These are phyloP conservation scores for Fusarium transvaalense DNA, from an alignment of 2,329 filamentous ascomycete species.

Conservation along the genomic window DNA sequence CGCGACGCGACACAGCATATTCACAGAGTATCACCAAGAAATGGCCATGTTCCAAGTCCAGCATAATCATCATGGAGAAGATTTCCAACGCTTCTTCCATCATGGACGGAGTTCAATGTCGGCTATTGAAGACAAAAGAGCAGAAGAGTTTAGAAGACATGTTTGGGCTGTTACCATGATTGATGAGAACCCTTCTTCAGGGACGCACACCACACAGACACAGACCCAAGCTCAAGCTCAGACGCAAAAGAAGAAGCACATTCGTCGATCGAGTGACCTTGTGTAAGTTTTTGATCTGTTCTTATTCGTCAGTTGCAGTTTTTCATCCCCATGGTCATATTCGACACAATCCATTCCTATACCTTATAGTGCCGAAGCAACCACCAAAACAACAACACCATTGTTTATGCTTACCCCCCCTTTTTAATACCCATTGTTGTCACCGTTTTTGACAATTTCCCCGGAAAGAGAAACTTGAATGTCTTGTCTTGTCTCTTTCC, in stretches of 20 bases:
- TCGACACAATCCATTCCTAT: conserved; percentile 12
- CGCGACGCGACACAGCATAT: conserved; percentile 7
- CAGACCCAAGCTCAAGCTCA: neutral
- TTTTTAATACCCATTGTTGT: neutral
- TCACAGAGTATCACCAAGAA: neutral
- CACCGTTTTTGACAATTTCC: neutral
- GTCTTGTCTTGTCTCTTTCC: neutral
- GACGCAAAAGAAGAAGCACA: conserved; percentile 16
- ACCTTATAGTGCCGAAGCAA: neutral
- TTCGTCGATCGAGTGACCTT: conserved; percentile 40
- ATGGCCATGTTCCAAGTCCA: conserved; percentile 46
- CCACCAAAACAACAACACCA: conserved; percentile 1
- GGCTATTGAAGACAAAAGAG: conserved; percentile 46
- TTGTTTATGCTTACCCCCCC: neutral
- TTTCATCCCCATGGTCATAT: conserved; percentile 10
- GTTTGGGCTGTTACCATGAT: conserved; percentile 49
- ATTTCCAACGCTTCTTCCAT: conserved; percentile 48
- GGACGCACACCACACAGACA: neutral
- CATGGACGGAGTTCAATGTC: conserved; percentile 47
- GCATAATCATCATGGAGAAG: conserved; percentile 46
- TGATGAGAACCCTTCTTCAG: conserved; percentile 41
- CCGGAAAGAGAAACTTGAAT: neutral
- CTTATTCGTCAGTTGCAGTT: conserved; percentile 11
- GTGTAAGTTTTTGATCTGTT: conserved; percentile 36
- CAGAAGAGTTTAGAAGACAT: conserved; percentile 47